Evolutionary conservation across 805 yeast species (phyloP).

Genomic region (Clavispora vitiphila): DNA sequence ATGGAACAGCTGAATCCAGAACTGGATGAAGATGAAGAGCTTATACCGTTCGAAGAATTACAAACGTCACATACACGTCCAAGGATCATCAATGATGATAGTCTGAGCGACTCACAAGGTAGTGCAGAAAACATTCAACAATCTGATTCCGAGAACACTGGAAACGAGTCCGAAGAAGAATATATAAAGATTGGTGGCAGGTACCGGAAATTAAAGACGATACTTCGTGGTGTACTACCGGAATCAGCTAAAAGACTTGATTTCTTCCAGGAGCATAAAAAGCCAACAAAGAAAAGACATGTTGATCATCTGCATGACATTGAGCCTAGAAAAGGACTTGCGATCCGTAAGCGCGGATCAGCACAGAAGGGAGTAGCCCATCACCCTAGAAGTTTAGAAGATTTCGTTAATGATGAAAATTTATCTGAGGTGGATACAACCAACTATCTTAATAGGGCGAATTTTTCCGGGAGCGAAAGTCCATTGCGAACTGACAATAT

Average conservation of each 20-base stretch:
- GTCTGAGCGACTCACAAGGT: background rate
- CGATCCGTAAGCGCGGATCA: conserved; percentile 21
- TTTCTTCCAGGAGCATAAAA: conserved; percentile 16
- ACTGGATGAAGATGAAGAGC: conserved; percentile 3
- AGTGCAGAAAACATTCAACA: no score
- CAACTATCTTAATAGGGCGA: background rate
- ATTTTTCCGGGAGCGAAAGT: no score
- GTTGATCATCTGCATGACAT: background rate
- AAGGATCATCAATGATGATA: background rate
- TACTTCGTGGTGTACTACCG: conserved; percentile 34
- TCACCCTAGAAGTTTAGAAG: conserved; percentile 6
- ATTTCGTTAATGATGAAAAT: background rate
- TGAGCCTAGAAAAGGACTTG: conserved; percentile 33
- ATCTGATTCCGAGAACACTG: background rate
- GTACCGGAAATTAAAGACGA: conserved; percentile 22
- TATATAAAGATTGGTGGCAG: conserved; percentile 16
- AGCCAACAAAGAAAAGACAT: conserved; percentile 2
- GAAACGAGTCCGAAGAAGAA: conserved; percentile 7
- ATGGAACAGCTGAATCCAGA: conserved; percentile 2
- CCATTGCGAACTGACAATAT: conserved; percentile 1
- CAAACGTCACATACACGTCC: conserved; percentile 1
- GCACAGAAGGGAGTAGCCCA: conserved; percentile 5
- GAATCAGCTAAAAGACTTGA: conserved; percentile 34
- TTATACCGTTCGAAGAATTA: conserved; percentile 11
- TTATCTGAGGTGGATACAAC: background rate